phyloP scores from a whole-genome alignment of 768 basidiomycete species.

The Mrakia frigida region DNA sequence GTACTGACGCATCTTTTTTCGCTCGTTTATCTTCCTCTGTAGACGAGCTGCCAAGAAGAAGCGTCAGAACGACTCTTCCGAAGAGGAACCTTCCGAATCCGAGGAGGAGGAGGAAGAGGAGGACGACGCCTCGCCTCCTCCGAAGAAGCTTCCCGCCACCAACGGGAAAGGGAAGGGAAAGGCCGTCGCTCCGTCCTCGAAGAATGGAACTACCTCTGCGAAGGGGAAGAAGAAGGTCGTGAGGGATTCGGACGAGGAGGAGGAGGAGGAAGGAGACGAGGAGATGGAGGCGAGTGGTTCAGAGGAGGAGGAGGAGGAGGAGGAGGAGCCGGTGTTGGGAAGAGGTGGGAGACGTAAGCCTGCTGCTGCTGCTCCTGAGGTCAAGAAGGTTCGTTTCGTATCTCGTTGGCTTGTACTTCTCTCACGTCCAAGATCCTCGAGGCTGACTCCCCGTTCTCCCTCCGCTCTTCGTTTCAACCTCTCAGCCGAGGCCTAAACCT shows the following conservation, averaged over 20 bases:
- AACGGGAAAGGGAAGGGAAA: conserved; percentile 40
- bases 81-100: conserved; percentile 34
- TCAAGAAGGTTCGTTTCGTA: background rate
- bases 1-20: background rate
- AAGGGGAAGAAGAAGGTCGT: background rate
- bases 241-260: conserved; percentile 14
- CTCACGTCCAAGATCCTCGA: background rate
- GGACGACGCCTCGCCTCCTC: conserved; percentile 40
- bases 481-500: background rate
- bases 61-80: conserved; percentile 1
- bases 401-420: background rate
- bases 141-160: background rate
- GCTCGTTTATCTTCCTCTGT: background rate
- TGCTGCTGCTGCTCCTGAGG: background rate
- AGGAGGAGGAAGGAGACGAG: background rate
- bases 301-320: background rate
- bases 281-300: background rate
- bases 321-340: background rate
- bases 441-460: background rate
- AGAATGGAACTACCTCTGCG: background rate
- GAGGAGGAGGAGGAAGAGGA: conserved; percentile 41
- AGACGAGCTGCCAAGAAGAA: conserved; percentile 16
- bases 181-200: background rate
- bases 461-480: background rate
- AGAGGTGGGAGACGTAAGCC: conserved; percentile 5